Percentiles rank a stretch among this genome's conserved stretches.
phyloP scores from a whole-genome alignment of 2,329 filamentous ascomycete species.

The Taxawa tesnikishii region DNA sequence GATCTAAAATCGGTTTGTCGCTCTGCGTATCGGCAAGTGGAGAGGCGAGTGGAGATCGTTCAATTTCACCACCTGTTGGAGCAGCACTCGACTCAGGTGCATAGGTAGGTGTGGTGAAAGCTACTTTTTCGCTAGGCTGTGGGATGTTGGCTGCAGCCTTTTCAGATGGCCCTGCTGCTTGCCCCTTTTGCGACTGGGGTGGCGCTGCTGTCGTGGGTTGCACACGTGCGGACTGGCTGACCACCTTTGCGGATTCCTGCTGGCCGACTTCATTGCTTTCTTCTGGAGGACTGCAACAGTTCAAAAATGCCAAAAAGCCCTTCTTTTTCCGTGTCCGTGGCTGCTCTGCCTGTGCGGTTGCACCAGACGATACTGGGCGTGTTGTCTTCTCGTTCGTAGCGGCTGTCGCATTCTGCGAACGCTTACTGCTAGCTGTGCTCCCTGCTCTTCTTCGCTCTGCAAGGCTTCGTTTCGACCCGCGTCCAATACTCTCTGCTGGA shows the following conservation, averaged over 20 bases:
- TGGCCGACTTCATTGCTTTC: constrained; percentile 44
- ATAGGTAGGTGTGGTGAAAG: constrained; percentile 4
- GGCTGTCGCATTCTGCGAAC: constrained; percentile 23
- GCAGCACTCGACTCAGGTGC: constrained; percentile 1
- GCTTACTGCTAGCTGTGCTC: constrained; percentile 34
- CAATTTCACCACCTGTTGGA: neutral
- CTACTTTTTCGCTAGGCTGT: constrained; percentile 23
- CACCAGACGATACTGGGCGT: constrained; percentile 18
- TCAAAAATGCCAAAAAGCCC: constrained; percentile 40
- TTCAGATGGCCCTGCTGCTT: constrained; percentile 41
- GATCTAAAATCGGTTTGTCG: constrained; percentile 2
- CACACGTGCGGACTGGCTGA: constrained; percentile 26
- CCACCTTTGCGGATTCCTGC: constrained; percentile 37
- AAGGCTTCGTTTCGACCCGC: constrained; percentile 26
- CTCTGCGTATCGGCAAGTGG: neutral
- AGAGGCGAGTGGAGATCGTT: neutral
- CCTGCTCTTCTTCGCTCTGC: constrained; percentile 31
- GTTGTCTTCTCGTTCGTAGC: constrained; percentile 27
- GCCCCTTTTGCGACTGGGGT: constrained; percentile 43
- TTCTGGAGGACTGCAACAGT: constrained; percentile 55
- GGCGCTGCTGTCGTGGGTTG: constrained; percentile 20
- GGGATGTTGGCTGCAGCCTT: constrained; percentile 38
- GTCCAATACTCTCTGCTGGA: constrained; percentile 28
- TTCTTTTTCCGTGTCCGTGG: constrained; percentile 28
- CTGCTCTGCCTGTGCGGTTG: constrained; percentile 14